These are phyloP conservation scores for Babesia divergens DNA, from an alignment of 169 alveolate genomes.

Conservation along the genomic window DNA sequence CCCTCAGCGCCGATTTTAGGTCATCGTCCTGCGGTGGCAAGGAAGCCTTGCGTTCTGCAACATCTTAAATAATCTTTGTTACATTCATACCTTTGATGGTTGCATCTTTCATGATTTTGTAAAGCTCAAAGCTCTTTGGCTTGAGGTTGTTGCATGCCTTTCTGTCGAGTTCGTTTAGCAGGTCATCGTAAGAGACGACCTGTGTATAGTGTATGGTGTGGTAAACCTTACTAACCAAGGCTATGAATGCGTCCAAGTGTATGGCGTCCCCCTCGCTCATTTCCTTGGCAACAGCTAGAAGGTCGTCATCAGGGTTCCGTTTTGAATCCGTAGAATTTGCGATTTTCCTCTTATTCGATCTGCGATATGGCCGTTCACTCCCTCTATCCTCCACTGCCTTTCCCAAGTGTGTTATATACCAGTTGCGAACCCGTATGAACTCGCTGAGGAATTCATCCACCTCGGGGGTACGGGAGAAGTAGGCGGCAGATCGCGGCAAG, in stretches of 20 bases:
- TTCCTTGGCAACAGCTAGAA: conserved; percentile 30
- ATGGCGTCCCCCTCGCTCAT: conserved; percentile 32
- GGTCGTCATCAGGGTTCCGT: conserved; percentile 4
- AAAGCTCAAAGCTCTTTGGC: conserved; percentile 32
- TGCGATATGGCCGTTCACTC: conserved; percentile 27
- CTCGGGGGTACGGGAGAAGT: conserved; percentile 43
- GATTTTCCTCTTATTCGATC: neutral
- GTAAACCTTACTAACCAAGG: conserved; percentile 9
- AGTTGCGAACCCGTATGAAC: conserved; percentile 19
- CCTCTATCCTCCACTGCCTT: neutral
- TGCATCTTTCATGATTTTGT: conserved; percentile 32
- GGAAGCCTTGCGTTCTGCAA: conserved; percentile 36
- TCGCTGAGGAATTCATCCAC: conserved; percentile 55
- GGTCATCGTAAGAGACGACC: conserved; percentile 33
- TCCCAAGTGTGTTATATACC: neutral
- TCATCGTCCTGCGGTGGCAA: conserved; percentile 1
- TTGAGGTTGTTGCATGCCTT: neutral
- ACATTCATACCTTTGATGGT: conserved; percentile 14
- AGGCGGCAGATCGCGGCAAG: conserved; percentile 43
- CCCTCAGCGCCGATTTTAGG: conserved; percentile 22
- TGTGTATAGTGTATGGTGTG: neutral
- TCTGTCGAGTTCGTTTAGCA: neutral
- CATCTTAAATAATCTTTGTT: neutral
- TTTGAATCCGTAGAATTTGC: neutral
- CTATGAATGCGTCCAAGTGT: conserved; percentile 58